These are phyloP conservation scores for Candolleomyces efflorescens DNA, from an alignment of 768 basidiomycete genomes.

Conservation along the genomic window DNA sequence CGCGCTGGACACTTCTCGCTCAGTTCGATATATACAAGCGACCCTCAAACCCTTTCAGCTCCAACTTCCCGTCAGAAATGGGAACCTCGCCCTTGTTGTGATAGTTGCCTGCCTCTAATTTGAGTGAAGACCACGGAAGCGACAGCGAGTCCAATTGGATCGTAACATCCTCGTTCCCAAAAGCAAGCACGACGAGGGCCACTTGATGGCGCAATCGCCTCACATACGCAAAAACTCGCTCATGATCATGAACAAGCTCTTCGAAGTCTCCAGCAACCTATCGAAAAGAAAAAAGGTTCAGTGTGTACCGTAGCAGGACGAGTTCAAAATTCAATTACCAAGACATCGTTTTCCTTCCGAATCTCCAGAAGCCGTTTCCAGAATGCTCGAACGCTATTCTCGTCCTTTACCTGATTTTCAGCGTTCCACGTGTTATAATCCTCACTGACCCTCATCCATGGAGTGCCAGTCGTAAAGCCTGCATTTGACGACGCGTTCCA, in stretches of 20 bases:
- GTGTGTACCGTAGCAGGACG: too few relatives aligned
- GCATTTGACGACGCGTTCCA: constrained; percentile 54
- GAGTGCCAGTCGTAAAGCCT: constrained; percentile 60
- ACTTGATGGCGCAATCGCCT: constrained; percentile 32
- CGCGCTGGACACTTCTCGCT: too few relatives aligned
- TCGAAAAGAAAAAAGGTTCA: too few relatives aligned
- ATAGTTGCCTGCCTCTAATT: constrained; percentile 28
- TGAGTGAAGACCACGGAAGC: constrained; percentile 12
- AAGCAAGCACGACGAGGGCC: constrained; percentile 47
- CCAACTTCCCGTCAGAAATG: constrained; percentile 1
- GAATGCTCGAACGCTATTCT: constrained; percentile 53
- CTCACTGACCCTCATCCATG: constrained; percentile 76
- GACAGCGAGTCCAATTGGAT: constrained; percentile 13
- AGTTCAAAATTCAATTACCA: too few relatives aligned
- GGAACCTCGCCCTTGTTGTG: neutral
- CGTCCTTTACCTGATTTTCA: constrained; percentile 39
- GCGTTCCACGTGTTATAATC: constrained; percentile 60
- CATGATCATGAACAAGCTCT: constrained; percentile 41
- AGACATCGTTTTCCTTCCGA: constrained; percentile 48
- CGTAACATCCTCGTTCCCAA: constrained; percentile 25
- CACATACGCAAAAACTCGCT: constrained; percentile 52
- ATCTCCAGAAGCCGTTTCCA: constrained; percentile 55
- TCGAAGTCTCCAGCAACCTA: constrained; percentile 62
- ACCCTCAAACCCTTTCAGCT: constrained; percentile 29
- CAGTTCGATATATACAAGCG: constrained; percentile 22